Conservation (phyloP, 306 rosid species). For the Geum urbanum region DNA sequence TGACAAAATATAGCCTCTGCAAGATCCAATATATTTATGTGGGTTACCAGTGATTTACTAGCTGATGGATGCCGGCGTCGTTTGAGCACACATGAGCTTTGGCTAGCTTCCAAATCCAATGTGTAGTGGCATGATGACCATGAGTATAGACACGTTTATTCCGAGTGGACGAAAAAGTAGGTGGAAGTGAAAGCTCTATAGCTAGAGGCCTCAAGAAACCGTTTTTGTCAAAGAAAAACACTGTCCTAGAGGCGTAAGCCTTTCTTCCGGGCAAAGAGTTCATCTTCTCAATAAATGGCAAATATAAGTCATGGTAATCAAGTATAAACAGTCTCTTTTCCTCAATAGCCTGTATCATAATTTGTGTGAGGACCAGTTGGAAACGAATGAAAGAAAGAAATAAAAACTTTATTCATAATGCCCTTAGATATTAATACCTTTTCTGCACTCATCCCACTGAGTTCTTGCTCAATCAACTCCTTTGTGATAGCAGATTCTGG, state of each 20-base stretch:
- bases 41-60: conserved; percentile 89
- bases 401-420: background rate
- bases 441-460: conserved; percentile 68
- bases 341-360: conserved; percentile 59
- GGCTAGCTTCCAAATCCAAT: conserved; percentile 95
- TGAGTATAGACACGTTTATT: conserved; percentile 60
- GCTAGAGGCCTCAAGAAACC: conserved; percentile 63
- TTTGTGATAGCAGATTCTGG: conserved; percentile 70
- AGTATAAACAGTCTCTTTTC: conserved; percentile 77
- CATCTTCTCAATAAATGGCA: conserved; percentile 82
- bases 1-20: background rate
- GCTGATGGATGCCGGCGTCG: conserved; percentile 88
- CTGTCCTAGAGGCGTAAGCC: conserved; percentile 82
- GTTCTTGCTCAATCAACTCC: conserved; percentile 75
- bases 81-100: conserved; percentile 95
- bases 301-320: conserved; percentile 71
- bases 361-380: conserved; percentile 19
- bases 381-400: background rate
- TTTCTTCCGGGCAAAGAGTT: conserved; percentile 72
- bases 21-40: background rate
- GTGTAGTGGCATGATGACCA: conserved; percentile 75
- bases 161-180: conserved; percentile 39
- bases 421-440: conserved; percentile 41
- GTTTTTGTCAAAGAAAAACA: conserved; percentile 45
- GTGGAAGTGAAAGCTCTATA: conserved; percentile 88